phyloP scores from a whole-genome alignment of 106 monocot species.

The Agapanthus africanus region DNA sequence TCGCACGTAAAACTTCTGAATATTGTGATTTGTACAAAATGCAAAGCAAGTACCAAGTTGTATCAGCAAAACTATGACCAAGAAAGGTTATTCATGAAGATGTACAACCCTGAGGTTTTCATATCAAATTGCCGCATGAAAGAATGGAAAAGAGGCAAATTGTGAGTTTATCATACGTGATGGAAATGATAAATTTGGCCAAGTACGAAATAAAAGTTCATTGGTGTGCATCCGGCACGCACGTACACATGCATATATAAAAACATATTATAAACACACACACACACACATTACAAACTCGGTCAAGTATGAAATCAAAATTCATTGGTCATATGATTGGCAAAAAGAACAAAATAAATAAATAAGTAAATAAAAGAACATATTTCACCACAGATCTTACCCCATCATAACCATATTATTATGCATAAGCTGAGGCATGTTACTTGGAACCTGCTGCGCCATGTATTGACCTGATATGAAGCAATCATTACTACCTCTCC shows the following conservation, averaged over 20 bases:
- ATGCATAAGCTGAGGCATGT: conserved; percentile 34
- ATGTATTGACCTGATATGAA: conserved; percentile 36
- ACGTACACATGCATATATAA: no score
- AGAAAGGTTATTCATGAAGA: background rate
- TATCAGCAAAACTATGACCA: background rate
- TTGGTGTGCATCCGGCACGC: no score
- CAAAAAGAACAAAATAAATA: no score
- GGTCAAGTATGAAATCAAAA: no score
- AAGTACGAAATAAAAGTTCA: no score
- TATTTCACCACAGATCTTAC: conserved; percentile 25
- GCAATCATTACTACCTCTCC: conserved; percentile 3
- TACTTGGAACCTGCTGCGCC: conserved; percentile 44
- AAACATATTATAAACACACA: background rate
- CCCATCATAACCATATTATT: conserved; percentile 21
- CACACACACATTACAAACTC: no score
- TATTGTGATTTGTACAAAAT: background rate
- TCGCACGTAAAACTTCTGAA: background rate
- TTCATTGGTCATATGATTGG: no score
- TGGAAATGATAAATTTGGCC: conserved; percentile 4
- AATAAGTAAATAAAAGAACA: background rate
- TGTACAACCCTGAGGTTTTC: background rate
- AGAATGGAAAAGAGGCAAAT: background rate
- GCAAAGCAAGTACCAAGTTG: background rate
- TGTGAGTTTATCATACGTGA: background rate
- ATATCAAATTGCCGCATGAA: background rate